These are phyloP conservation scores for Epichloe coenophiala DNA, from an alignment of 2,329 filamentous ascomycete genomes.

Conservation along the genomic window DNA sequence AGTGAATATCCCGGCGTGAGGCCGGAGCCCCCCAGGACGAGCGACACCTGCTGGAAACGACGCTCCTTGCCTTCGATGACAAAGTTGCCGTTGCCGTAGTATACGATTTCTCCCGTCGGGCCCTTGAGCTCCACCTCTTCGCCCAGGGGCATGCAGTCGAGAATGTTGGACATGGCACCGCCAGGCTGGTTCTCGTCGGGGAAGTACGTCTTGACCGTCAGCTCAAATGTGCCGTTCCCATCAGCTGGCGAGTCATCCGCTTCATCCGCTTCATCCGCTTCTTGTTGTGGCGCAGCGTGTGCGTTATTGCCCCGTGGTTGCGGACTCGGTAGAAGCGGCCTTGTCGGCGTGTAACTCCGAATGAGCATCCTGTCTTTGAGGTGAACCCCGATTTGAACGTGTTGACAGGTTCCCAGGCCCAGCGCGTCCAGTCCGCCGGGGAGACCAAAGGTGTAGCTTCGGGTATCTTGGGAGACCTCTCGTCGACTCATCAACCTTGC, in stretches of 20 bases:
- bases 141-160: conserved; percentile 33
- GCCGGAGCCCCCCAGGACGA: conserved; percentile 36
- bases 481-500: conserved; percentile 26
- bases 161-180: conserved; percentile 38
- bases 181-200: conserved; percentile 32
- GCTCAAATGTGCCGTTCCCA: conserved; percentile 31
- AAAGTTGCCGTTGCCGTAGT: conserved; percentile 33
- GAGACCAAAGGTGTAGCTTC: conserved; percentile 31
- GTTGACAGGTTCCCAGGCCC: conserved; percentile 36
- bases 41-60: conserved; percentile 29
- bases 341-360: conserved; percentile 35
- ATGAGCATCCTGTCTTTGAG: conserved; percentile 36
- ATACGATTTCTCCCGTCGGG: conserved; percentile 35
- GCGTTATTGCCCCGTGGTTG: neutral
- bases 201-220: conserved; percentile 38
- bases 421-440: conserved; percentile 26
- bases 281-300: neutral
- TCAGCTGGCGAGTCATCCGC: conserved; percentile 9
- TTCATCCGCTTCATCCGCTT: neutral
- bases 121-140: conserved; percentile 38
- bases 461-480: conserved; percentile 25
- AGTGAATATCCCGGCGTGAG: conserved; percentile 39
- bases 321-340: conserved; percentile 23
- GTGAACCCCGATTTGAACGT: conserved; percentile 39
- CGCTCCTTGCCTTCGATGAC: conserved; percentile 26